These are phyloP conservation scores for Ganoderma leucocontextum DNA, from an alignment of 1,284 basidiomycete species.

Conservation along the genomic window DNA sequence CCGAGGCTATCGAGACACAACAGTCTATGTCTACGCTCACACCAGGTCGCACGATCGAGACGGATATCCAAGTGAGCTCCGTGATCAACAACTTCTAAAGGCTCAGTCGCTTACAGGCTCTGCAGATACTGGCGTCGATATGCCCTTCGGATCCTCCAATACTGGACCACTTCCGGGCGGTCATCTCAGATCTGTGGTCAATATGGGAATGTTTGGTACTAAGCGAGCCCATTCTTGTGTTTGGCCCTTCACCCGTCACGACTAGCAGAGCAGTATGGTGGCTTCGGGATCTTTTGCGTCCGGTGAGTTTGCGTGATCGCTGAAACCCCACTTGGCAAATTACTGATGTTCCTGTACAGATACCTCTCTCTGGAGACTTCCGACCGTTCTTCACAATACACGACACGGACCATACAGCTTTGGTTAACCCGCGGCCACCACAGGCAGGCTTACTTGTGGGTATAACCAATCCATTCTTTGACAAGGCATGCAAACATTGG, in stretches of 20 bases:
- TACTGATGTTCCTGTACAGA: constrained; percentile 49
- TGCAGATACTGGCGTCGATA: constrained; percentile 81
- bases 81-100: not conserved
- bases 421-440: constrained; percentile 88
- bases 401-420: constrained; percentile 80
- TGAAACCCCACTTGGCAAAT: not conserved
- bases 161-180: constrained; percentile 77
- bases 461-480: constrained; percentile 95
- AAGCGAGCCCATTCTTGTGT: constrained; percentile 89
- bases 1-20: constrained; percentile 73
- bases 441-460: constrained; percentile 87
- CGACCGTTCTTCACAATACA: constrained; percentile 97
- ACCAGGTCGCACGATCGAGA: constrained; percentile 24
- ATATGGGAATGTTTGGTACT: constrained; percentile 93
- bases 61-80: constrained; percentile 32
- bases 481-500: constrained; percentile 91
- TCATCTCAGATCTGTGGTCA: constrained; percentile 86
- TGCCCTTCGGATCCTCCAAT: constrained; percentile 75
- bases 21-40: constrained; percentile 57
- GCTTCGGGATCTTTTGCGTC: constrained; percentile 88
- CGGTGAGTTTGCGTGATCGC: constrained; percentile 57
- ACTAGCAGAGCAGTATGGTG: constrained; percentile 91
- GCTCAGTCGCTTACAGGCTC: not conserved
- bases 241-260: constrained; percentile 81
- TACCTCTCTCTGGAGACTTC: constrained; percentile 87